Evolutionary conservation across 2,329 filamentous ascomycete genomes (phyloP).

Genomic region (Zarea fungicola): DNA sequence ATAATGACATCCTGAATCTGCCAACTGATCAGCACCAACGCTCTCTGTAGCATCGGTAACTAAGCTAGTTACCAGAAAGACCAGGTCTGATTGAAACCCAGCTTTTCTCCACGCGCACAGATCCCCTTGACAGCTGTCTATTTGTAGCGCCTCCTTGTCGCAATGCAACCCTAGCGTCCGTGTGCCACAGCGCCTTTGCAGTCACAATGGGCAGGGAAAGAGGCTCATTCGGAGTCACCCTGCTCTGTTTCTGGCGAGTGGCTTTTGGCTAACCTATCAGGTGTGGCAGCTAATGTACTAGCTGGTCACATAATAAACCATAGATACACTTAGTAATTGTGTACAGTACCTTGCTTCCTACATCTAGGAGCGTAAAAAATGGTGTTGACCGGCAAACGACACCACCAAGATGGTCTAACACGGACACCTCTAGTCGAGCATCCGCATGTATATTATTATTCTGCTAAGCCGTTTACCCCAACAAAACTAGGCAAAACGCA

Average conservation of each 20-base stretch:
- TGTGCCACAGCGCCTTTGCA: neutral
- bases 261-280: no score
- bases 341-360: no score
- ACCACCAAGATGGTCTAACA: constrained; percentile 1
- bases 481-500: no score
- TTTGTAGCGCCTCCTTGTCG: constrained; percentile 2
- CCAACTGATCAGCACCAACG: neutral
- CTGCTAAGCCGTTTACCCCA: no score
- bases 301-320: no score
- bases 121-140: constrained; percentile 3
- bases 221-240: neutral
- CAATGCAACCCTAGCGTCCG: constrained; percentile 6
- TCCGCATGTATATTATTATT: neutral
- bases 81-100: no score
- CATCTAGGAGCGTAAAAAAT: neutral
- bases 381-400: neutral
- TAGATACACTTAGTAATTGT: no score
- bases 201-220: neutral
- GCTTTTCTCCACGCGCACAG: constrained; percentile 7
- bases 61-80: no score
- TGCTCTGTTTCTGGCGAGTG: no score
- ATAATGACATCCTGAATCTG: neutral
- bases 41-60: constrained; percentile 1
- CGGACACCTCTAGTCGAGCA: neutral
- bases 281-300: no score